Evolutionary conservation across 1,284 basidiomycete species (phyloP), one percentile per base, ranked within the genome.

Genomic region (Hypsizygus ulmarius): DNA sequence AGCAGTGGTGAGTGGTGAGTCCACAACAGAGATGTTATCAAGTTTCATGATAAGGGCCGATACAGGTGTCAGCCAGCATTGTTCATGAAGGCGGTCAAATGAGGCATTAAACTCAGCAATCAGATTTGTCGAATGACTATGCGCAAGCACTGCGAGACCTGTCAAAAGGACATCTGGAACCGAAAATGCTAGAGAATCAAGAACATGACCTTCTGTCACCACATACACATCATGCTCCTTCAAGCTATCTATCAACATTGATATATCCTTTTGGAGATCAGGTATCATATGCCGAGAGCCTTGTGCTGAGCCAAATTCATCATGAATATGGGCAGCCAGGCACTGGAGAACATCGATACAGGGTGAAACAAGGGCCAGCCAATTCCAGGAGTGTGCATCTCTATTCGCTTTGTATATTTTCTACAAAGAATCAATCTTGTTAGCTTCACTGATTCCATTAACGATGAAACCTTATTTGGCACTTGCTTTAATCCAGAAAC

Each of bases 341-440:
- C 57, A 43, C 0, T 66, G 67, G 6, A 71, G 63, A 2, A 64
- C 51, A 9, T 62, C 49, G 16, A 72, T 60, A 45, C 68, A 70
- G 1, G 70, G 71, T 0, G 67, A 59, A 2, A 74, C 61, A 39
- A 63, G 61, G 12, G 41, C 57, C 3, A 73, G 59, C 71, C 71
- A 73, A 7, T 71, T 66, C 68, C 69, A 72, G 8, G 68, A 69
- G 0, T 63, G 58, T 27, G 60, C 61, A 32, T 59, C 63, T 0
- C 72, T 70, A 25, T 71, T 62, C 0, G 67, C 66, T 21, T 59
- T 58, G 47, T 70, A 71, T 2, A 56, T 47, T 21, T 37, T 54
- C 59, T 60, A n/a, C n/a, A n/a, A n/a, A n/a, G n/a, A n/a, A n/a
- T n/a, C n/a, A n/a, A n/a, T n/a, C n/a, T n/a, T n/a, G n/a, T n/a